Conservation (phyloP, 208 protist genomes). For the Trypanosoma boissoni region DNA sequence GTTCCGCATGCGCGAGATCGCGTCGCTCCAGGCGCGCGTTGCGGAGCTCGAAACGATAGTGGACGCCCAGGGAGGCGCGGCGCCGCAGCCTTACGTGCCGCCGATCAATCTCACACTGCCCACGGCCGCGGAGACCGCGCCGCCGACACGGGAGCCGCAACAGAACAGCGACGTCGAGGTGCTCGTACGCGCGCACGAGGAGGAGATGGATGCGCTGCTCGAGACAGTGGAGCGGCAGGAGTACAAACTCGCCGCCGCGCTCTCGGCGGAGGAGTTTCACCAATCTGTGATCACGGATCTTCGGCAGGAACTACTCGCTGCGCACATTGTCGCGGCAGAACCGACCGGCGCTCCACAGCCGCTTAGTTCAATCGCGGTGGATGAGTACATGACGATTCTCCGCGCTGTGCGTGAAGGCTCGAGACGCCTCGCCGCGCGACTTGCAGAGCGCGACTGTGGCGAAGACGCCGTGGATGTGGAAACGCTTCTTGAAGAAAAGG, state of each 20-base stretch:
- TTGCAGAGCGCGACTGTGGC: constrained; percentile 32
- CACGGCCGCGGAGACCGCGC: no score
- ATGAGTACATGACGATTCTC: constrained; percentile 69
- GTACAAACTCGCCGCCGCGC: constrained; percentile 37
- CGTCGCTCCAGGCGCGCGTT: constrained; percentile 34
- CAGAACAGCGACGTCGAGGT: constrained; percentile 30
- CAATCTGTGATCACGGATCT: constrained; percentile 42
- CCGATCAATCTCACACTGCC: constrained; percentile 13
- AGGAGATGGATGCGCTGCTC: constrained; percentile 59
- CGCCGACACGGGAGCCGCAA: background rate
- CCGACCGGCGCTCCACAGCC: constrained; percentile 28
- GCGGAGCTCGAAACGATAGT: constrained; percentile 32
- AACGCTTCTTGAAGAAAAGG: constrained; percentile 57
- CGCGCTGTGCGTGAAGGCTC: constrained; percentile 53
- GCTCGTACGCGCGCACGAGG: constrained; percentile 52
- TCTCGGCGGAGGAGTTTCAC: constrained; percentile 37
- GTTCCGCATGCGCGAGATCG: constrained; percentile 41
- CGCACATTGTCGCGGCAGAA: constrained; percentile 29
- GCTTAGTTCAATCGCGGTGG: constrained; percentile 50
- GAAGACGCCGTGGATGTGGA: constrained; percentile 26
- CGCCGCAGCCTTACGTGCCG: constrained; percentile 13
- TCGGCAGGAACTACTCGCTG: constrained; percentile 29
- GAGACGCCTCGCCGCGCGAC: constrained; percentile 34
- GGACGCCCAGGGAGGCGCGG: constrained; percentile 7
- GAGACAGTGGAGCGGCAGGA: constrained; percentile 63